Conservation (phyloP, 139 green algal genomes). For the Closterium sp. region DNA sequence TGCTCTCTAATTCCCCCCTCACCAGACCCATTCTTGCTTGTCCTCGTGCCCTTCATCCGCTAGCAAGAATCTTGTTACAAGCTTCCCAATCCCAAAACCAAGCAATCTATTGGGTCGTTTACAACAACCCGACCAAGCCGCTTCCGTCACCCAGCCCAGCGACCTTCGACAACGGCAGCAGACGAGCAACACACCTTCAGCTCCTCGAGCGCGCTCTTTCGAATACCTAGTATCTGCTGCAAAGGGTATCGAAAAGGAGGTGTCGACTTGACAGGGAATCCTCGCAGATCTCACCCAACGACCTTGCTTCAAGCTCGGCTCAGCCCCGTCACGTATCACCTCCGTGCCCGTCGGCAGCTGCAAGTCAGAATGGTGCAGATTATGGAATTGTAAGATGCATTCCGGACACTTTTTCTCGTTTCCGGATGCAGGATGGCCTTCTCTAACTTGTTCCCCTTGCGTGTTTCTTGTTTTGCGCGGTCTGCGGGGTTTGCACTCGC, state of each 20-base stretch:
- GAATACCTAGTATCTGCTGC: not conserved
- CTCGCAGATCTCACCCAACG: not conserved
- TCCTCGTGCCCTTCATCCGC: not conserved
- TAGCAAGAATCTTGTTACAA: too few relatives aligned
- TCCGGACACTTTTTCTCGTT: not conserved
- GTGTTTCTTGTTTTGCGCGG: not conserved
- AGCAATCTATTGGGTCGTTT: too few relatives aligned
- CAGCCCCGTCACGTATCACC: not conserved
- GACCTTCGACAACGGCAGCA: not conserved
- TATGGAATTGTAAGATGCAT: not conserved
- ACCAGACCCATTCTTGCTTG: not conserved
- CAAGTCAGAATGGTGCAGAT: not conserved
- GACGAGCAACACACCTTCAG: not conserved
- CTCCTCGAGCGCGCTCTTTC: not conserved
- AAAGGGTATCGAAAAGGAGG: not conserved
- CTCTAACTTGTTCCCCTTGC: too few relatives aligned
- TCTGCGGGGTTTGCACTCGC: not conserved
- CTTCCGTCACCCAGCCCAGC: not conserved
- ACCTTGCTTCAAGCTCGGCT: not conserved
- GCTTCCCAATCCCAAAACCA: too few relatives aligned
- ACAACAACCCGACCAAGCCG: too few relatives aligned
- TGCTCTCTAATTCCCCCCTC: too few relatives aligned
- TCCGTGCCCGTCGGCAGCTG: not conserved
- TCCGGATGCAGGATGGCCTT: too few relatives aligned
- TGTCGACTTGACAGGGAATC: not conserved